Evolutionary conservation across 2,329 filamentous ascomycete species (phyloP), one percentile per base, ranked within the genome.

Genomic region (Sporothrix mexicana): DNA sequence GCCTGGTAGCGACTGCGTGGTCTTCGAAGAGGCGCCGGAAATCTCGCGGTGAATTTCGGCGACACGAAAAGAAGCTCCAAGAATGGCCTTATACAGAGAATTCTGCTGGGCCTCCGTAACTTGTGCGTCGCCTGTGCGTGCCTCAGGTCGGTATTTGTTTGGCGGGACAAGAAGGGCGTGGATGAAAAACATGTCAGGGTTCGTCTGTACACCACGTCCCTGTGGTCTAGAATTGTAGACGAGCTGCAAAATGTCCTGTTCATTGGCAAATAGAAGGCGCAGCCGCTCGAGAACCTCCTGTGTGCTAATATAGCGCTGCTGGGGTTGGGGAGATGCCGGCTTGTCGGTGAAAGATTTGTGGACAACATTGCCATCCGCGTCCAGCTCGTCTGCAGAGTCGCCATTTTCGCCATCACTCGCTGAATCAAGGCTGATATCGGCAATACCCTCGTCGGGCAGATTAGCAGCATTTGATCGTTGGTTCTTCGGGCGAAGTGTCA

Each of bases 131-230:
- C 94, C 93, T 43, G 93, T 95, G 74, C 90, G 88, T 10, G 94
- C 93, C 80, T 97, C 94, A 13, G 96, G 95, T 55, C 96, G 91
- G 81, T 92, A 99, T 77, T 91, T 92, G 80, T 97, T 99, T 1
- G 96, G 96, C 1, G 97, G 94, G 0, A 99, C 94, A 15, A 98
- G 85, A 70, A 99, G 85, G 49, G 90, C 91, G 72, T 92, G 91
- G 72, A 98, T 86, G 83, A 99, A 99, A 83, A 99, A 98, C 91
- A 98, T 97, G 76, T 97, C 93, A 1, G 93, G 89, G 2, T 85
- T 90, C n/a, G 94, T 84, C 20, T 84, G 84, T 7, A 82, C 82
- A 51, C 85, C 82, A 72, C 86, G 90, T 4, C 86, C 84, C 9
- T 81, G 80, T 4, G 91, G 89, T 73, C 92, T 90, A 20, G 93